phyloP scores from a whole-genome alignment of 176 grass and related monocot species.

The Oryza australiensis region DNA sequence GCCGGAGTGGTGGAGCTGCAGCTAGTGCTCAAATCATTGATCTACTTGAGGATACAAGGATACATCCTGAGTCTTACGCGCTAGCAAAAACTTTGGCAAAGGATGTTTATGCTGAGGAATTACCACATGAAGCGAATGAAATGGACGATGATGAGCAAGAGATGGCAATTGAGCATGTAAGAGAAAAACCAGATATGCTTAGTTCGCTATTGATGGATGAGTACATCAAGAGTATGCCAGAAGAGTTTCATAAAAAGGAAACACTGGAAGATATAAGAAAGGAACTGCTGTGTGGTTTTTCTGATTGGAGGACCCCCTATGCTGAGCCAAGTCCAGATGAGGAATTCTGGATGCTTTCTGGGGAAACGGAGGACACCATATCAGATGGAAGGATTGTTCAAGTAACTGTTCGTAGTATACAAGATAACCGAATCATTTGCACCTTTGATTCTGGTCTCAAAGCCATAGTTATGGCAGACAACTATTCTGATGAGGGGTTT shows the following conservation, averaged over 20 bases:
- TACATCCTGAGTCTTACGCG: slow-evolving; percentile 95
- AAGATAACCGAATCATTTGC: slow-evolving; percentile 82
- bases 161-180: slow-evolving; percentile 89
- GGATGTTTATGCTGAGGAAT: slow-evolving; percentile 59
- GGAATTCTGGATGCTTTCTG: slow-evolving; percentile 94
- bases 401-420: slow-evolving; percentile 77
- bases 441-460: slow-evolving; percentile 95
- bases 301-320: slow-evolving; percentile 63
- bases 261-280: slow-evolving; percentile 56
- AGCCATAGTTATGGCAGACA: slow-evolving; percentile 77
- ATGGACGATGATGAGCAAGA: slow-evolving; percentile 82
- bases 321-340: slow-evolving; percentile 76
- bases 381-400: slow-evolving; percentile 96
- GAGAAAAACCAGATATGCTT: slow-evolving; percentile 40
- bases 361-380: slow-evolving; percentile 93
- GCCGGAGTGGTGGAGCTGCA: slow-evolving; percentile 72
- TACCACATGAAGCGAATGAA: slow-evolving; percentile 62
- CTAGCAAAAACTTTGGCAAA: slow-evolving; percentile 89
- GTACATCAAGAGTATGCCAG: slow-evolving; percentile 71
- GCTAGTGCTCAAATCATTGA: slow-evolving; percentile 81
- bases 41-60: slow-evolving; percentile 95
- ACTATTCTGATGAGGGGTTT: slow-evolving; percentile 75
- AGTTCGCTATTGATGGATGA: slow-evolving; percentile 48
- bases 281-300: slow-evolving; percentile 66
- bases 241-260: slow-evolving; percentile 57